Conservation (phyloP, 306 rosid species). For the Alnus rubra region DNA sequence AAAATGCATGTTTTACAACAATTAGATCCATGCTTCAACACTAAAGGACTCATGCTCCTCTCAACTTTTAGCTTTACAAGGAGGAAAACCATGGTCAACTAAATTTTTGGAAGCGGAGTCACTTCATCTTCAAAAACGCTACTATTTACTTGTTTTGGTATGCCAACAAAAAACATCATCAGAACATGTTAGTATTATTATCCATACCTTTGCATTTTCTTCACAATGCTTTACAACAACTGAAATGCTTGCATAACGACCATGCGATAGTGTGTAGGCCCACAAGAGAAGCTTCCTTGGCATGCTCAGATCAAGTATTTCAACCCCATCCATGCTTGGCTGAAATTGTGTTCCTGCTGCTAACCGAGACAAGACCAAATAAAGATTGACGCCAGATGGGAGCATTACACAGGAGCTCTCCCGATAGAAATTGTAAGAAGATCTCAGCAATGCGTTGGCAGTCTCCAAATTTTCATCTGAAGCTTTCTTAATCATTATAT, state of each 20-base stretch:
- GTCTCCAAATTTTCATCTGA: constrained; percentile 75
- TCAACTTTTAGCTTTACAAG: constrained; percentile 10
- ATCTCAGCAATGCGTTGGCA: constrained; percentile 75
- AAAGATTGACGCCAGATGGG: constrained; percentile 72
- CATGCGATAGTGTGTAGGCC: constrained; percentile 75
- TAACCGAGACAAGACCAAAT: constrained; percentile 58
- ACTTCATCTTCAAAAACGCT: background rate
- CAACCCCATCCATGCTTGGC: constrained; percentile 61
- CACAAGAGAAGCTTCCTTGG: constrained; percentile 98
- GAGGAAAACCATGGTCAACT: constrained; percentile 15
- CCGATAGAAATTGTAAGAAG: constrained; percentile 82
- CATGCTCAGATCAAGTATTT: constrained; percentile 86
- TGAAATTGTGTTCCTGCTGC: constrained; percentile 53
- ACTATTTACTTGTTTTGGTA: background rate
- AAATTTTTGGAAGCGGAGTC: background rate
- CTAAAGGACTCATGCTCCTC: constrained; percentile 19
- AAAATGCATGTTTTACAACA: constrained; percentile 10
- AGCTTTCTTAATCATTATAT: constrained; percentile 50
- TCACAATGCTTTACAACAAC: constrained; percentile 89
- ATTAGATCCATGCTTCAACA: constrained; percentile 11
- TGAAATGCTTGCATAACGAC: constrained; percentile 77
- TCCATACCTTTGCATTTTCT: constrained; percentile 84
- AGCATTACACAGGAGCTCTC: constrained; percentile 85
- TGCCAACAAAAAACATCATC: background rate
- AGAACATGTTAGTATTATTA: constrained; percentile 28